These are phyloP conservation scores for Parathielavia hyrcaniae DNA, from an alignment of 495 filamentous ascomycete genomes.

Conservation along the genomic window DNA sequence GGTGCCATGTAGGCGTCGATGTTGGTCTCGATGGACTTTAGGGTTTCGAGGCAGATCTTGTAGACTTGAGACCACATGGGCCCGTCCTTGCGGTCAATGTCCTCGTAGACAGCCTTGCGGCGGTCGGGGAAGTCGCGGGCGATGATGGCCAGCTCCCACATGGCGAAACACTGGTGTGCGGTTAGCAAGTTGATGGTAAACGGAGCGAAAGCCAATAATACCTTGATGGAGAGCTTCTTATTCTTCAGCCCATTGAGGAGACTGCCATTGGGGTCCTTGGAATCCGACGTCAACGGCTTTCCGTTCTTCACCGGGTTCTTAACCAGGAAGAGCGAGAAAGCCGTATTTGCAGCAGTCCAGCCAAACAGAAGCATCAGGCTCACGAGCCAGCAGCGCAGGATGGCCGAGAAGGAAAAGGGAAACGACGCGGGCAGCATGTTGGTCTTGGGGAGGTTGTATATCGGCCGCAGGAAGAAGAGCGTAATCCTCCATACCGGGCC, in stretches of 20 bases:
- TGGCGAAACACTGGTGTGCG: conserved; percentile 63
- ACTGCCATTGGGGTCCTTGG: conserved; percentile 87
- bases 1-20: conserved; percentile 52
- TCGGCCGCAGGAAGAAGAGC: conserved; percentile 59
- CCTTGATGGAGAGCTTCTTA: conserved; percentile 58
- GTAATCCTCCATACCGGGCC: conserved; percentile 58
- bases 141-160: conserved; percentile 84
- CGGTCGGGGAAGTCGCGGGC: conserved; percentile 63
- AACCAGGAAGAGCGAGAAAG: conserved; percentile 71
- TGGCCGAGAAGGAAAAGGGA: conserved; percentile 51
- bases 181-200: conserved; percentile 21
- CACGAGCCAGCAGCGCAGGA: conserved; percentile 56
- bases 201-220: conserved; percentile 27
- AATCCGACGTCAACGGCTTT: conserved; percentile 74
- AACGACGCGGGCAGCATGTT: conserved; percentile 54
- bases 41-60: conserved; percentile 55
- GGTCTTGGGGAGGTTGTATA: conserved; percentile 67
- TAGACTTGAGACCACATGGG: conserved; percentile 77
- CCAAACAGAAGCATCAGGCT: conserved; percentile 60
- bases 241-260: conserved; percentile 75
- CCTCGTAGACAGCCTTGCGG: conserved; percentile 76
- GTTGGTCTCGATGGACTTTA: conserved; percentile 59
- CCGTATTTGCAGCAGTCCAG: conserved; percentile 68
- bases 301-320: conserved; percentile 75
- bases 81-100: conserved; percentile 75